Evolutionary conservation across 805 yeast genomes (phyloP), one percentile per base, ranked within the genome.

Genomic region (Candida argentea): DNA sequence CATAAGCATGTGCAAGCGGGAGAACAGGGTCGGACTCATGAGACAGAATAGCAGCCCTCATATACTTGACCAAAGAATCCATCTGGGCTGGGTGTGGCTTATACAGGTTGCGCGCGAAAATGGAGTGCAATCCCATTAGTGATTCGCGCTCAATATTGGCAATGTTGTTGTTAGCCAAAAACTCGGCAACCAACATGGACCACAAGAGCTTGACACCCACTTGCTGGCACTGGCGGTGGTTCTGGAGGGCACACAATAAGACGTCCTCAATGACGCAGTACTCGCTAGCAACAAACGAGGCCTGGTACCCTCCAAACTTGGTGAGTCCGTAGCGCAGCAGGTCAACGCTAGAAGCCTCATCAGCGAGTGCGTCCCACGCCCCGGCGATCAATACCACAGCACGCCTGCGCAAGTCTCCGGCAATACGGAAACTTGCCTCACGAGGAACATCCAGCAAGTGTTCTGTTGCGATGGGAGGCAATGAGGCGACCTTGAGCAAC

Each of bases 341-440:
- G 37, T 74, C 80, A 17, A 69, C 76, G 12, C 65, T 63, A 14
- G 67, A 50, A 3, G 75, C 65, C 8, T 69, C 70, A 72, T 76
- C 67, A 12, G 85, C 91, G 28, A 85, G 59, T 8, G 67, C 56
- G 35, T 76, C 76, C 95, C 95, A 85, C n/a, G 73, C 64, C 29
- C 63, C 67, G 31, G 65, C 60, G 8, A 84, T 40, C 24, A 82
- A 50, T 9, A 37, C 38, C 0, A 85, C 72, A 24, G 77, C 65
- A 35, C 78, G 58, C 8, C 65, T 63, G 36, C 93, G 65, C 37
- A 82, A 54, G 41, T 71, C 75, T 7, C 75, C 76, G 1, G 83
- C 66, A 24, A 83, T 70, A 29, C 61, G 61, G 52, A 57, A 61
- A 35, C 86, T 73, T 1, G 86, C 86, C 36, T 73, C 73, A 46